These are phyloP conservation scores for Carex cristatella DNA, from an alignment of 176 grass and related monocot genomes.

Conservation along the genomic window DNA sequence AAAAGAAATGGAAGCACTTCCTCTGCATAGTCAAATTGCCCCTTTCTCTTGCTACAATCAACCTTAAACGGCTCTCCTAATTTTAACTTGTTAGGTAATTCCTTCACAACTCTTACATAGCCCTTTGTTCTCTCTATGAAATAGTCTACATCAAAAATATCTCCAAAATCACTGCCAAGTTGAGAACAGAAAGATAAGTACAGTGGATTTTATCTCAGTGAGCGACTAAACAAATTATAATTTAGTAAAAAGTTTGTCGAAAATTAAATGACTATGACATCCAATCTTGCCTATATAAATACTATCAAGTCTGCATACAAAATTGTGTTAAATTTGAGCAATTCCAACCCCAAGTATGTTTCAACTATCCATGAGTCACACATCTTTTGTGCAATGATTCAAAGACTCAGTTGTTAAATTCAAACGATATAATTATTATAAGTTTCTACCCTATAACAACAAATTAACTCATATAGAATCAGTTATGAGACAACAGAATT, in stretches of 20 bases:
- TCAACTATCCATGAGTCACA: background rate
- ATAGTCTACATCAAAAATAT: constrained; percentile 87
- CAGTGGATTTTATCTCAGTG: background rate
- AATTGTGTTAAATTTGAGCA: background rate
- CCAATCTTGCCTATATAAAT: background rate
- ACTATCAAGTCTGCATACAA: background rate
- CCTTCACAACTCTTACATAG: constrained; percentile 71
- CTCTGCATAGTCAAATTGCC: constrained; percentile 78
- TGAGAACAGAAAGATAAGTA: background rate
- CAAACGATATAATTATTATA: background rate
- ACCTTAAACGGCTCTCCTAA: constrained; percentile 65
- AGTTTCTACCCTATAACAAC: no score
- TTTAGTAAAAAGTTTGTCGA: background rate
- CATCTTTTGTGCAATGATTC: background rate
- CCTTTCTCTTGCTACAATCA: constrained; percentile 87
- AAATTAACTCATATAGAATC: no score
- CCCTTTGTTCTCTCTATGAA: constrained; percentile 84
- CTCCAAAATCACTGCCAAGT: constrained; percentile 80
- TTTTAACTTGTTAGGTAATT: constrained; percentile 56
- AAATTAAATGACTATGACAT: background rate
- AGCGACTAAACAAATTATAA: background rate
- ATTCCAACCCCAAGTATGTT: background rate
- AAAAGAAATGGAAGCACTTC: constrained; percentile 60
- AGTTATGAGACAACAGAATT: no score
- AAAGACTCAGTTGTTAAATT: background rate